Conservation (phyloP, 768 basidiomycete genomes). For the Naganishia vishniacii region DNA sequence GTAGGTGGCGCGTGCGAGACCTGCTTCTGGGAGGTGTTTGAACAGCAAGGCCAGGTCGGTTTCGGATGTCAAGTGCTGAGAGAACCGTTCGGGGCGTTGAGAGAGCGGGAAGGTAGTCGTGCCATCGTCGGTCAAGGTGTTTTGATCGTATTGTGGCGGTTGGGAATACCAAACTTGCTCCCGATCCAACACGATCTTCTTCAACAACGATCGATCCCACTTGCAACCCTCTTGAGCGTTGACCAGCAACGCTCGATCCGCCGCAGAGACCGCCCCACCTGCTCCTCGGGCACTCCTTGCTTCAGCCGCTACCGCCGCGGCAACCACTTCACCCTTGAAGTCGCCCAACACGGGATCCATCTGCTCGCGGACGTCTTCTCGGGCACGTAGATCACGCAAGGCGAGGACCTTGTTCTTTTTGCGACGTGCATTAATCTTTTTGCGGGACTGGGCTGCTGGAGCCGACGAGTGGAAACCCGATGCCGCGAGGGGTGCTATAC, state of each 20-base stretch:
- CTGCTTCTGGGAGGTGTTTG: slow-evolving; percentile 59
- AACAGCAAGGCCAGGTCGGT: slow-evolving; percentile 63
- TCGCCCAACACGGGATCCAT: slow-evolving; percentile 73
- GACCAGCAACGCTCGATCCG: slow-evolving; percentile 20
- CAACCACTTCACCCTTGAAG: slow-evolving; percentile 51
- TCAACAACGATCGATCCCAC: slow-evolving; percentile 37
- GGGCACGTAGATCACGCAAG: slow-evolving; percentile 53
- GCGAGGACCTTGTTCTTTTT: slow-evolving; percentile 47
- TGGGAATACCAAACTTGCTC: slow-evolving; percentile 34
- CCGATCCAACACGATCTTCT: slow-evolving; percentile 33
- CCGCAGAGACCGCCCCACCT: neutral
- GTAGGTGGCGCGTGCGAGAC: slow-evolving; percentile 39
- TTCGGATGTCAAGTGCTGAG: slow-evolving; percentile 31
- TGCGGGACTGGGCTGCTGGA: slow-evolving; percentile 28
- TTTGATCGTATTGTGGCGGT: slow-evolving; percentile 31
- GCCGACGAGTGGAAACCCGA: slow-evolving; percentile 37
- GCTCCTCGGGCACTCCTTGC: slow-evolving; percentile 11
- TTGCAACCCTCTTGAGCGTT: neutral
- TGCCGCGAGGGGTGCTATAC: slow-evolving; percentile 13
- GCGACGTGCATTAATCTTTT: slow-evolving; percentile 41
- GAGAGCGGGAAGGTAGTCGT: neutral
- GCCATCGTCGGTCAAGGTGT: slow-evolving; percentile 13
- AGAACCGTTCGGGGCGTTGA: slow-evolving; percentile 27
- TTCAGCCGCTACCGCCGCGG: slow-evolving; percentile 26
- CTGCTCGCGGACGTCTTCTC: slow-evolving; percentile 50